Evolutionary conservation across 805 yeast genomes (phyloP), one percentile per base, ranked within the genome.

Genomic region (Geotrichum ghanense): DNA sequence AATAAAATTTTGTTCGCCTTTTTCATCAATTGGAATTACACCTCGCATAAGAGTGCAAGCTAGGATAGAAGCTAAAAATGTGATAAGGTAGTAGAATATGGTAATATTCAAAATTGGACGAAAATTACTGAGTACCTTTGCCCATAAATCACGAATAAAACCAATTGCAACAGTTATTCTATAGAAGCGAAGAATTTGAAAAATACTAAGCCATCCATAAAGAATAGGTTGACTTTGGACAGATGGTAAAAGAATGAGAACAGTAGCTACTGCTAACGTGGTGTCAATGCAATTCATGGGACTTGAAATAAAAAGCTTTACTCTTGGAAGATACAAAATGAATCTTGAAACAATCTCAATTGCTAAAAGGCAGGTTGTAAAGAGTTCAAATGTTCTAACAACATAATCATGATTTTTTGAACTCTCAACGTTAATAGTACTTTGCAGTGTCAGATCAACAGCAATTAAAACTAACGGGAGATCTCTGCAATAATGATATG

Each of bases 181-280:
- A 60, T 90, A 90, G 53, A 83, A 74, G 45, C 97, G 69, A 43
- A 75, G 64, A 14, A 87, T 67, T 51, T 83, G 94, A 59, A 92
- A 85, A 1, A 79, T 63, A 0, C 92, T 72, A 14, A 90, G 64
- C 97, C 97, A 90, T 25, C 77, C 75, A 57, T 85, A 90, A 0
- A 70, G 72, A 21, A 73, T 75, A 0, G 80, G 80, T 34, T 81
- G 53, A 3, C 59, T 51, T 1, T 58, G 54, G 2, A 81, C 63
- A 0, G 74, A 72, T 0, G 79, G 78, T 6, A 80, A 55, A 3
- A 79, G 69, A 6, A 84, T 75, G 2, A 81, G 58, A 2, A 70
- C 51, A 0, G 90, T 79, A 2, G 75, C 65, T 0, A 86, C 52
- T 0, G 83, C 90, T 24, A 87, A 66, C 1, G 70, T 49, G 7